Conservation (phyloP, 176 grass and related monocot genomes). For the Phragmites australis region DNA sequence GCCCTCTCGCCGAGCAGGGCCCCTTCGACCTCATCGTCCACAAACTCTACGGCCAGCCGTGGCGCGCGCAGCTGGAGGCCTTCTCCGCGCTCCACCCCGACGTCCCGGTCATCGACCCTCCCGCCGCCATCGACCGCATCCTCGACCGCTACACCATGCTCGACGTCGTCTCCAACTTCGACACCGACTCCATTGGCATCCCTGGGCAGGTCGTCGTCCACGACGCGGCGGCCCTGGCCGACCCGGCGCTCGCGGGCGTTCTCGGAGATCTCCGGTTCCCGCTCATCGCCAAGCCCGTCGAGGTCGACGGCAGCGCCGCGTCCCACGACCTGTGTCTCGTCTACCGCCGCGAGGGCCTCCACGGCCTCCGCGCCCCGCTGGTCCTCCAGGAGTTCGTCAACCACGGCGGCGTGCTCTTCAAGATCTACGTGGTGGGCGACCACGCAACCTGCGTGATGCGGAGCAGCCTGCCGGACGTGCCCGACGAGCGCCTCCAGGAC, state of each 20-base stretch:
- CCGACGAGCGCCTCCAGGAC: slow-evolving; percentile 42
- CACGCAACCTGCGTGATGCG: slow-evolving; percentile 63
- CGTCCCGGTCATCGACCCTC: slow-evolving; percentile 60
- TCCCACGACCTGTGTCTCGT: slow-evolving; percentile 76
- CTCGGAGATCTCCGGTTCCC: slow-evolving; percentile 55
- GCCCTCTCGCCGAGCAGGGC: slow-evolving; percentile 57
- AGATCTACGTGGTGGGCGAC: slow-evolving; percentile 68
- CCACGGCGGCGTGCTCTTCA: slow-evolving; percentile 82
- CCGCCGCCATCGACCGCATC: slow-evolving; percentile 66
- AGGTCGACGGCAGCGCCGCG: slow-evolving; percentile 54
- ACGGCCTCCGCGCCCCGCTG: slow-evolving; percentile 48
- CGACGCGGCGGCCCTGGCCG: slow-evolving; percentile 39
- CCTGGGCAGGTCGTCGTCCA: slow-evolving; percentile 49
- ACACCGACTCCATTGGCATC: slow-evolving; percentile 24
- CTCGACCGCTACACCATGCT: slow-evolving; percentile 86
- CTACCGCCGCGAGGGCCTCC: slow-evolving; percentile 56
- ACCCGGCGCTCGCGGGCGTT: neutral
- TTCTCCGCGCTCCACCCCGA: slow-evolving; percentile 50
- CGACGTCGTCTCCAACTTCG: slow-evolving; percentile 50
- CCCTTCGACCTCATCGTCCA: slow-evolving; percentile 69
- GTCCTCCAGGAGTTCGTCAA: slow-evolving; percentile 87
- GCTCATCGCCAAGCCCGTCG: slow-evolving; percentile 74
- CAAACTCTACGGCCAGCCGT: slow-evolving; percentile 52
- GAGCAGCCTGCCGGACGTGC: slow-evolving; percentile 73
- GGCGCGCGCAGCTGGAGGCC: slow-evolving; percentile 61